Conservation (phyloP, 2,329 filamentous ascomycete genomes). For the Emericellopsis atlantica region DNA sequence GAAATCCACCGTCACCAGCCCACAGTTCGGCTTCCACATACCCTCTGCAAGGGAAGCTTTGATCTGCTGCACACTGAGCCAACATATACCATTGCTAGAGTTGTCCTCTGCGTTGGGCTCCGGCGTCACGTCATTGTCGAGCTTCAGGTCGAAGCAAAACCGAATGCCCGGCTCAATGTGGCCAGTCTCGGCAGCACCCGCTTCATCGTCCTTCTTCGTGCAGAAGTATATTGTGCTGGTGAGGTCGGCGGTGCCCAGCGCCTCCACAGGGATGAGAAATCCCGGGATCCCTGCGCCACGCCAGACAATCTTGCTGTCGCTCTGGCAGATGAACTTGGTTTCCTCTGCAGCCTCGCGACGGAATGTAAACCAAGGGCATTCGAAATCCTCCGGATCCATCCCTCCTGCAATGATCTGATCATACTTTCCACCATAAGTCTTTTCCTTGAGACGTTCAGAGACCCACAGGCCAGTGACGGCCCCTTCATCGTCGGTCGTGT, state of each 20-base stretch:
- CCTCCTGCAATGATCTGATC: conserved; percentile 23
- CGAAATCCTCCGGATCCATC: conserved; percentile 14
- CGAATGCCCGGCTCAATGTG: conserved; percentile 24
- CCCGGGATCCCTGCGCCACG: too few species aligned
- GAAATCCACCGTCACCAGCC: conserved; percentile 24
- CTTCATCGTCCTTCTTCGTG: conserved; percentile 9
- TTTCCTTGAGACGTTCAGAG: conserved; percentile 13
- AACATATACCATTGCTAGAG: conserved; percentile 14
- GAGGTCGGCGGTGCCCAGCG: too few species aligned
- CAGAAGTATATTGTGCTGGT: background rate
- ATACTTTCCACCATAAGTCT: conserved; percentile 19
- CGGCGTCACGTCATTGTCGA: conserved; percentile 6
- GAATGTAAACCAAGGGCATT: conserved; percentile 13
- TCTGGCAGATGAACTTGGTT: conserved; percentile 5
- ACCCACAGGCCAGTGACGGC: conserved; percentile 15
- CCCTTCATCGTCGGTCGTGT: conserved; percentile 5
- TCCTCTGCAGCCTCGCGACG: conserved; percentile 19
- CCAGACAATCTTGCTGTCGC: too few species aligned
- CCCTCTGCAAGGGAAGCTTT: conserved; percentile 11
- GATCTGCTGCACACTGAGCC: conserved; percentile 15
- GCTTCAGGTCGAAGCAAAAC: conserved; percentile 20
- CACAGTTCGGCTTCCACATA: conserved; percentile 26
- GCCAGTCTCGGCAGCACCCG: conserved; percentile 13
- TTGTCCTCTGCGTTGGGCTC: conserved; percentile 9
- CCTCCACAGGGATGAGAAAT: too few species aligned